Conservation (phyloP, 2,329 filamentous ascomycete species). For the Myotisia sp. region DNA sequence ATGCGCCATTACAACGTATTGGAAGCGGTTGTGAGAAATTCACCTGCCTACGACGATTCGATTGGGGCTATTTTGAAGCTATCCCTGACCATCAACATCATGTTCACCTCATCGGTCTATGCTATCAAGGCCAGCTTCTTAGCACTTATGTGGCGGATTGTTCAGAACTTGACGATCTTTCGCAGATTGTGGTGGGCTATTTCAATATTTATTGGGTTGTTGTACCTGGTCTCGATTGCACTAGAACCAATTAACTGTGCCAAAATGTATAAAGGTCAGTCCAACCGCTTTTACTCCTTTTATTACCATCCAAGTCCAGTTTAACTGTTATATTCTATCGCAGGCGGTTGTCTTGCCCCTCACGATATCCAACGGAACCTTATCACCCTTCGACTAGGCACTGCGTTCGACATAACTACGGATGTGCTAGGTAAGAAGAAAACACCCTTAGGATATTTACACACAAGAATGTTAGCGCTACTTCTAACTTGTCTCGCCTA, state of each 20-base stretch:
- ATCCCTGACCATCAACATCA: constrained; percentile 4
- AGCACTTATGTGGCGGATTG: constrained; percentile 9
- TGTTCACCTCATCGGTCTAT: constrained; percentile 8
- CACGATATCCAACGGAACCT: not conserved
- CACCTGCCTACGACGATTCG: constrained; percentile 5
- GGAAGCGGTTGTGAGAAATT: constrained; percentile 3
- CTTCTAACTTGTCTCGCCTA: too few relatives aligned
- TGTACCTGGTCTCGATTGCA: not conserved
- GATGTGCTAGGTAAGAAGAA: constrained; percentile 6
- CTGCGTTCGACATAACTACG: constrained; percentile 7
- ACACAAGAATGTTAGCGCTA: too few relatives aligned
- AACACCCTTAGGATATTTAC: too few relatives aligned
- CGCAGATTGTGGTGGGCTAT: constrained; percentile 9
- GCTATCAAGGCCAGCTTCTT: constrained; percentile 9
- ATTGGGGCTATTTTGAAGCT: constrained; percentile 5
- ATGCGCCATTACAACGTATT: not conserved
- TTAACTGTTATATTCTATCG: too few relatives aligned
- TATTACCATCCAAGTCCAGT: too few relatives aligned
- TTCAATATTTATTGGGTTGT: not conserved
- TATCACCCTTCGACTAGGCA: constrained; percentile 5
- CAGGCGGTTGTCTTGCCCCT: not conserved
- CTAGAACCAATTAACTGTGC: constrained; percentile 5
- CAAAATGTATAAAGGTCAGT: constrained; percentile 5
- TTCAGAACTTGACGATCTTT: constrained; percentile 5
- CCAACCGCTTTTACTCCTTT: too few relatives aligned